A percentile compares a stretch with the other conserved stretches of the same genome.
Conservation (phyloP, 1,284 basidiomycete genomes). For the Pholiota adiposa region DNA sequence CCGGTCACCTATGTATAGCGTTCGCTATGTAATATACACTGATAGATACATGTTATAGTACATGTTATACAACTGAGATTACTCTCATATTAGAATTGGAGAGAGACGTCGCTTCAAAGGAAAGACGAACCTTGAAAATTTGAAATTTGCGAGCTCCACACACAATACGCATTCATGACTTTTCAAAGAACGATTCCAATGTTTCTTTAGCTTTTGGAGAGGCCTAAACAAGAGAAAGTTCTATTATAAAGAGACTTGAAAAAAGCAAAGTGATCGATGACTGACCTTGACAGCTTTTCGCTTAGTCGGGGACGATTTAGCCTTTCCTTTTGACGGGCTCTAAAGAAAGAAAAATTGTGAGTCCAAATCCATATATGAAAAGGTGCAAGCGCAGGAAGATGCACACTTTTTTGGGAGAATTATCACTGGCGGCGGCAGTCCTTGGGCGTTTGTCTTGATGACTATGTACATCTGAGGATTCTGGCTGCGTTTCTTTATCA, state of each 20-base stretch:
- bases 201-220: constrained; percentile 12
- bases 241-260: not conserved
- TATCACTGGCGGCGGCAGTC: not conserved
- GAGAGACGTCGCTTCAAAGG: not conserved
- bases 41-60: too few species aligned
- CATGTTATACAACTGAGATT: too few species aligned
- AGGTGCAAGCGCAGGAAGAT: not conserved
- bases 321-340: constrained; percentile 3
- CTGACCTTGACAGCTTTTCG: constrained; percentile 11
- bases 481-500: not conserved
- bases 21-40: too few species aligned
- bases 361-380: not conserved
- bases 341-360: not conserved
- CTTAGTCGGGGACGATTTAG: constrained; percentile 16
- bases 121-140: not conserved
- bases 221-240: too few species aligned
- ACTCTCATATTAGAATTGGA: too few species aligned
- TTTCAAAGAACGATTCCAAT: constrained; percentile 18
- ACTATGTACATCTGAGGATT: not conserved
- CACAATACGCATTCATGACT: too few species aligned
- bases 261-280: not conserved
- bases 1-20: too few species aligned
- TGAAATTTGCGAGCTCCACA: too few species aligned
- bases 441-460: not conserved
- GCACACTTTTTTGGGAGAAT: not conserved